Evolutionary conservation across 1,284 basidiomycete species (phyloP).

Genomic region (Pseudozyma sp.): DNA sequence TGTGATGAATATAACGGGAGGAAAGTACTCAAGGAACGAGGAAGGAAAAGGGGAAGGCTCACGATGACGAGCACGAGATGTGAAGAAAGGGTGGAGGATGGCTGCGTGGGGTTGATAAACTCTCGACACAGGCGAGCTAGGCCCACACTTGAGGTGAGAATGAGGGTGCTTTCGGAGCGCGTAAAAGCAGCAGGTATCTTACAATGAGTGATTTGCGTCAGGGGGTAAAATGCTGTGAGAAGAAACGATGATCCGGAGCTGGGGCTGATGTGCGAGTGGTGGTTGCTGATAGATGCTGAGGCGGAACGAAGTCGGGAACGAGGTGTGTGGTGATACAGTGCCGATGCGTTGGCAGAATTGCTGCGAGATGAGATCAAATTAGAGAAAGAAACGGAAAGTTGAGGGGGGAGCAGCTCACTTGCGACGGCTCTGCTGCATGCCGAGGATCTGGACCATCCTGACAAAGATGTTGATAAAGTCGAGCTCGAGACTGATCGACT

Average conservation of each 20-base stretch:
- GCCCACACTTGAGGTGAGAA: not conserved
- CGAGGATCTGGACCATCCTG: conserved; percentile 84
- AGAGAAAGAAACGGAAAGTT: not conserved
- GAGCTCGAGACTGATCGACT: conserved; percentile 80
- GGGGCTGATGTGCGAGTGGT: conserved; percentile 8
- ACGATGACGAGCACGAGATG: not conserved
- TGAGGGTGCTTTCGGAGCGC: conserved; percentile 6
- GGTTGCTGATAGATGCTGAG: conserved; percentile 17
- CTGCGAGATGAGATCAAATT: not conserved
- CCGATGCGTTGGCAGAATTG: conserved; percentile 1
- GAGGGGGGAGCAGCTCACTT: conserved; percentile 32
- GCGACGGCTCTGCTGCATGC: conserved; percentile 70
- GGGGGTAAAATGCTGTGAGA: not conserved
- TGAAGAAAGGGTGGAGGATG: not conserved
- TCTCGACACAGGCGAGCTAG: conserved; percentile 34
- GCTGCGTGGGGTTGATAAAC: not conserved
- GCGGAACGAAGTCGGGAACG: conserved; percentile 1
- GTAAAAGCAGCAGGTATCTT: conserved; percentile 29
- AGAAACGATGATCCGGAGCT: not conserved
- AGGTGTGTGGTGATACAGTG: conserved; percentile 30
- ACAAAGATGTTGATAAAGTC: conserved; percentile 82
- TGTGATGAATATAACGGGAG: conserved; percentile 60
- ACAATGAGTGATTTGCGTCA: conserved; percentile 15
- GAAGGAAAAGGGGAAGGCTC: not conserved
- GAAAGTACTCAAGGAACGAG: not conserved